Base-by-base conservation (phyloP, 2,329 filamentous ascomycete genomes). In the Penicillium oxalicum region DNA sequence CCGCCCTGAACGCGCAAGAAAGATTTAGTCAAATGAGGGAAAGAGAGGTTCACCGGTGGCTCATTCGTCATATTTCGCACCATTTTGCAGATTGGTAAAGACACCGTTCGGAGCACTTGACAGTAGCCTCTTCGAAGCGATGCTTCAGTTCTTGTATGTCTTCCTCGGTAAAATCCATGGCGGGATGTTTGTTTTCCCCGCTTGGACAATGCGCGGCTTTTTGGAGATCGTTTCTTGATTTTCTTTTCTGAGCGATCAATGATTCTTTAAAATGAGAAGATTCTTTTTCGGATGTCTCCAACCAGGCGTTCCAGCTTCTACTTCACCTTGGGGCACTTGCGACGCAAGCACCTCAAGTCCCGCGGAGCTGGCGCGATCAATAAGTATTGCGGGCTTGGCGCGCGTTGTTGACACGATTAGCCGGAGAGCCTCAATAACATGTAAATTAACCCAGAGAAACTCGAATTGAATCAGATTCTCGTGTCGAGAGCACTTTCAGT, bases 1-100 rank as follows among this genome's bases (percentile, higher is more conserved):
- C 91, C 41, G 91, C 88, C 91, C 91, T 96, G 64, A 35, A 53
- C 34, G 36, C n/a, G 38, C 24, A 40, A 41, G 18, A 18, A 18
- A 18, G 18, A 27, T 32, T 11, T 28, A 39, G 40, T 61, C 28
- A 65, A 55, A 47, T 44, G 9, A 7, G 28, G 39, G 9, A 3
- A 2, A 28, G 9, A 11, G 13, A 12, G 8, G 28, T 18, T 18
- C 18, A 18, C 1, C 2, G 18, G 36, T n/a, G 5, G 7, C 1
- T 12, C 11, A 26, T 11, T 27, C 5, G 4, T 24, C 11, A 9
- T 8, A 1, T 12, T 4, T 5, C 13, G 25, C 60, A 95, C 93
- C 93, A 98, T 82, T 97, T 97, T 27, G 93, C 86, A 5, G 91
- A 93, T 62, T 96, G 91, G 64, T 96, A 97, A 9, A 98, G 79